Evolutionary conservation across 495 filamentous ascomycete species (phyloP), one percentile per base, ranked within the genome.

Genomic region (Hypomontagnella monticulosa): DNA sequence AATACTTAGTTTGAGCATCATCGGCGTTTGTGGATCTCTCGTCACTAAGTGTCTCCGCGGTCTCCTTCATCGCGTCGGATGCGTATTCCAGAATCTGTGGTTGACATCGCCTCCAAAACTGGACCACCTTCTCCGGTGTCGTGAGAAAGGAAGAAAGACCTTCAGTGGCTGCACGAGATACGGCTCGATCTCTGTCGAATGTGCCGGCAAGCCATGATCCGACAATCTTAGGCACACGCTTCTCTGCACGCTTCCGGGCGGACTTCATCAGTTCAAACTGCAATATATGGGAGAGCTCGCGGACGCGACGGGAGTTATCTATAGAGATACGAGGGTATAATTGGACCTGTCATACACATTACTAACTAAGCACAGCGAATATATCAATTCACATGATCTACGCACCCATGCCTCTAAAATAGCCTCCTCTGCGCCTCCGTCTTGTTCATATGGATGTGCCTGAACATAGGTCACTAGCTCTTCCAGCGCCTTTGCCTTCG

Each of bases 401-500:
- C 89, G 63, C 81, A 96, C 93, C 93, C 93, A 99, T 66, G 90
- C 90, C 53, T 92, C 88, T 50, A 97, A 75, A 2, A 97, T 79
- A 0, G 86, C 79, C 51, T 96, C 91, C 71, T 96, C 91, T 11
- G 89, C 74, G 6, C 85, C 88, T 1, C 80, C 83, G 18, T 71
- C 75, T 30, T 77, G 73, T 12, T 76, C 78, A 52, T 80, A 81
- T 56, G 51, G 77, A 73, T 65, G 80, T 56, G 56, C 63, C 42
- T 79, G 69, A n/a, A 92, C 78, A 69, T 89, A 84, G 37, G 83
- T 72, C 43, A 89, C 84, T 32, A 99, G 73, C 40, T 97, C 94
- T 54, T 98, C 94, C 48, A 99, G 73, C 0, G 93, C 95, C 73
- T 96, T 97, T n/a, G 89, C 83, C 68, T 96, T 94, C 23, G 96